phyloP scores from a whole-genome alignment of 768 basidiomycete species.

The Boletus tomentosulus region DNA sequence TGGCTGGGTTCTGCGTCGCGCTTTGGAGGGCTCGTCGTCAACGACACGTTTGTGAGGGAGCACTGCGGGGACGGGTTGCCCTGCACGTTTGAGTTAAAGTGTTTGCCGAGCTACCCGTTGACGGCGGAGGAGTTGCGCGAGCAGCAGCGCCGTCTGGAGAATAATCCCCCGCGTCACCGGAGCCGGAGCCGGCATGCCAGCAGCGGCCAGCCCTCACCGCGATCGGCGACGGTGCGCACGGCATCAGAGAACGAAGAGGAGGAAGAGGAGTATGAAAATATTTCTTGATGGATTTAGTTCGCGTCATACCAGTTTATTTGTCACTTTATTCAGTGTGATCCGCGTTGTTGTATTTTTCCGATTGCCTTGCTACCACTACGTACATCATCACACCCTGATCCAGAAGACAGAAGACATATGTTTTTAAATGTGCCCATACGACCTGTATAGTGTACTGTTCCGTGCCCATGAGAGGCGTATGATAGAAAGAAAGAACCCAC shows the following conservation, averaged over 20 bases:
- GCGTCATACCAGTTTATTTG: constrained; percentile 19
- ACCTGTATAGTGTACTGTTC: too few relatives aligned
- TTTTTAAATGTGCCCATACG: too few relatives aligned
- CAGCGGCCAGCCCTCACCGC: constrained; percentile 19
- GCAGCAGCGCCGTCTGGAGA: constrained; percentile 36
- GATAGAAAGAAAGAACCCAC: background rate
- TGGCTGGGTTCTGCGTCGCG: constrained; percentile 55
- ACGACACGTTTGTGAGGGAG: constrained; percentile 41
- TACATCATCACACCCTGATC: background rate
- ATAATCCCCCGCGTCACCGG: constrained; percentile 16
- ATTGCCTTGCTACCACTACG: background rate
- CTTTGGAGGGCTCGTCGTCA: constrained; percentile 57
- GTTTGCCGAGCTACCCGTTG: constrained; percentile 43
- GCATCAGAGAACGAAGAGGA: constrained; percentile 15
- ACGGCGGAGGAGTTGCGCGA: constrained; percentile 49
- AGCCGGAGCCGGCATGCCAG: constrained; percentile 20
- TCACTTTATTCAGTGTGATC: constrained; percentile 22
- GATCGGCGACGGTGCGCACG: constrained; percentile 8
- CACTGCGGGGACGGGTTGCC: constrained; percentile 48
- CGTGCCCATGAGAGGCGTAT: too few relatives aligned
- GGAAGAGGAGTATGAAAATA: constrained; percentile 8
- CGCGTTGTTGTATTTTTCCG: background rate
- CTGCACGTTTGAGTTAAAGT: constrained; percentile 58
- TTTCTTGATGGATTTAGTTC: constrained; percentile 3
- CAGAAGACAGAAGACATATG: too few relatives aligned